Base-by-base conservation (phyloP, 2,329 filamentous ascomycete genomes). In the Hypoxylon sp. region DNA sequence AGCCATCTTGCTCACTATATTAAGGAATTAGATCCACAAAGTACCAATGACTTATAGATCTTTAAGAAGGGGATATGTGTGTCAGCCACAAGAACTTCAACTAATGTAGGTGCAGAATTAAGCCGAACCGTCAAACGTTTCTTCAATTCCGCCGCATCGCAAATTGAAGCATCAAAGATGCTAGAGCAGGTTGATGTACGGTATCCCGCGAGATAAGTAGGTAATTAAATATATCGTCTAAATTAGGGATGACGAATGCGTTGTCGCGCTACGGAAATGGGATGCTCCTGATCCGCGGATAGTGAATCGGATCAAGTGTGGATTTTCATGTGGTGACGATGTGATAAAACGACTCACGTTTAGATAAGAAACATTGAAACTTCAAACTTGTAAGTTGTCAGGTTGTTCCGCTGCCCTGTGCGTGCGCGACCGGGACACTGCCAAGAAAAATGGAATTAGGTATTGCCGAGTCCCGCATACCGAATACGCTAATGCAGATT, bases 71-170 rank as follows among this genome's bases (percentile, higher is more conserved):
- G 59, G 51, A 37, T 43, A 57, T 41, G 55, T 37, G 58, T 62
- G 67, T 70, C 57, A 70, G 67, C 61, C 51, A 60, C 41, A 42
- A 62, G 44, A 56, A 55, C 58, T 49, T 44, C 26, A 55, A 54
- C n/a, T 53, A 52, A 35, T 56, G 45, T 42, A 63, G 59, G 60
- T 60, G 62, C 63, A 65, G 63, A 67, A 66, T 67, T 67, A 67
- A 65, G 62, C 55, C 67, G 67, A 69, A 69, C 67, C 67, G 64
- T 67, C 60, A 69, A 66, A 57, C 59, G 58, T 63, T 53, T 68
- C 30, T 46, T 66, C 57, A 64, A 57, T 60, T 60, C 56, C 46
- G 55, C 59, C 60, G 58, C 64, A 67, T 67, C 45, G 62, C 54
- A 60, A 40, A 52, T 62, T 43, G 50, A 44, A 47, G 23, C 35